phyloP scores from a whole-genome alignment of 345 rosid genomes.

The Euphorbia pulcherrima region DNA sequence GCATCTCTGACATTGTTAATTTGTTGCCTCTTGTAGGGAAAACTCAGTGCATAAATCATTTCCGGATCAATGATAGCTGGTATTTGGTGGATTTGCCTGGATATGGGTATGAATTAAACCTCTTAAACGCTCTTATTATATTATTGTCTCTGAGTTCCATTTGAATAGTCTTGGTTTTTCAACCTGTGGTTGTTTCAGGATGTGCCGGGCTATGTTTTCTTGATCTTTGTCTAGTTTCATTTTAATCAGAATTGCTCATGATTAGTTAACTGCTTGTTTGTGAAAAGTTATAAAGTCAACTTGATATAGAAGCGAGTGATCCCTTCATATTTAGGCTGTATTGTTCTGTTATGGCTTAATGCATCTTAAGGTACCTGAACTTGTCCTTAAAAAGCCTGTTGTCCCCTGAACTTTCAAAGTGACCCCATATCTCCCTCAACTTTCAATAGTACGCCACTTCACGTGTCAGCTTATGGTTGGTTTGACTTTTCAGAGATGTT shows the following conservation, averaged over 20 bases:
- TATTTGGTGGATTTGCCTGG: slow-evolving; percentile 97
- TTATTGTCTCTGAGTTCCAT: not conserved
- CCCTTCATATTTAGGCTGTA: not conserved
- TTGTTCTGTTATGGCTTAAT: not conserved
- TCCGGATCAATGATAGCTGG: slow-evolving; percentile 84
- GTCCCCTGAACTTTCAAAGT: no score
- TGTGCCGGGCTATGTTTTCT: not conserved
- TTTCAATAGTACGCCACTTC: no score
- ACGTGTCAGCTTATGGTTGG: no score
- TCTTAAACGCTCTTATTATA: not conserved
- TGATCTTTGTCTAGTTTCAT: not conserved
- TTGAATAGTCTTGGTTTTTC: not conserved
- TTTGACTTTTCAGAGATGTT: no score
- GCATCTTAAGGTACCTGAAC: no score
- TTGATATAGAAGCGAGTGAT: not conserved
- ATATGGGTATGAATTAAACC: slow-evolving; percentile 66
- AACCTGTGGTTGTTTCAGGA: not conserved
- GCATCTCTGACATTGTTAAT: not conserved
- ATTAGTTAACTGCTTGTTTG: not conserved
- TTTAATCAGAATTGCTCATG: not conserved
- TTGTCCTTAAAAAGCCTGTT: no score
- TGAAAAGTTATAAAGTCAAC: not conserved
- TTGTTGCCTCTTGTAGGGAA: slow-evolving; percentile 50
- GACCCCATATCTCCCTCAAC: no score
- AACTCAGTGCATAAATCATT: slow-evolving; percentile 97